Conservation (phyloP, 495 filamentous ascomycete species). For the Lasiosphaeria miniovina region DNA sequence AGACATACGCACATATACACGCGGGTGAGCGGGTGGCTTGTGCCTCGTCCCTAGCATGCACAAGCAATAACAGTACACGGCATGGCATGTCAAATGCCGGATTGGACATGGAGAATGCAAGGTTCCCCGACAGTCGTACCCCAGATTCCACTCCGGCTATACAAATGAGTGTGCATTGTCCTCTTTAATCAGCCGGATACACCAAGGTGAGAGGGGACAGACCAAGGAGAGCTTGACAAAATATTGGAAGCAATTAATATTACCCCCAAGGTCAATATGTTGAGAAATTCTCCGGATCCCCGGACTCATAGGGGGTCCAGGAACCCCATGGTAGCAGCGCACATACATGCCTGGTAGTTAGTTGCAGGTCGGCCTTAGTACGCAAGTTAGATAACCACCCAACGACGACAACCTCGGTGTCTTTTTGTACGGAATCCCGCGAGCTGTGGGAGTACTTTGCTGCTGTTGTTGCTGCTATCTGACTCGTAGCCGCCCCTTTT, state of each 20-base stretch:
- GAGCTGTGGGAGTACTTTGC: background rate
- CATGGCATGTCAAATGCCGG: constrained; percentile 2
- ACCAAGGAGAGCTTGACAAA: constrained; percentile 1
- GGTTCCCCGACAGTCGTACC: constrained; percentile 7
- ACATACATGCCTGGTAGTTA: no score
- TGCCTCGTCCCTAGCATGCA: background rate
- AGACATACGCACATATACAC: background rate
- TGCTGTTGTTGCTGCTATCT: background rate
- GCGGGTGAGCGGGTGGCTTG: background rate
- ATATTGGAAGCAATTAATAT: constrained; percentile 2
- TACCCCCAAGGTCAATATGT: constrained; percentile 8
- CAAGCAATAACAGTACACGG: background rate
- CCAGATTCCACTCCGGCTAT: constrained; percentile 7
- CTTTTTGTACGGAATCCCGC: background rate
- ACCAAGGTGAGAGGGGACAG: background rate
- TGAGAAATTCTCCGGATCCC: background rate
- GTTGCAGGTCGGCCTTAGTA: no score
- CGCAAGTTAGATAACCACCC: no score
- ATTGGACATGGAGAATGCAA: background rate
- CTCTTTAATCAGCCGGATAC: constrained; percentile 15
- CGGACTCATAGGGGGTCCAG: background rate
- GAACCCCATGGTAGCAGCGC: background rate
- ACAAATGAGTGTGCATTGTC: background rate
- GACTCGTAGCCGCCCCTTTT: background rate
- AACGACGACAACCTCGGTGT: no score